phyloP scores from a whole-genome alignment of 306 rosid species.

The Arachis hypogaea region DNA sequence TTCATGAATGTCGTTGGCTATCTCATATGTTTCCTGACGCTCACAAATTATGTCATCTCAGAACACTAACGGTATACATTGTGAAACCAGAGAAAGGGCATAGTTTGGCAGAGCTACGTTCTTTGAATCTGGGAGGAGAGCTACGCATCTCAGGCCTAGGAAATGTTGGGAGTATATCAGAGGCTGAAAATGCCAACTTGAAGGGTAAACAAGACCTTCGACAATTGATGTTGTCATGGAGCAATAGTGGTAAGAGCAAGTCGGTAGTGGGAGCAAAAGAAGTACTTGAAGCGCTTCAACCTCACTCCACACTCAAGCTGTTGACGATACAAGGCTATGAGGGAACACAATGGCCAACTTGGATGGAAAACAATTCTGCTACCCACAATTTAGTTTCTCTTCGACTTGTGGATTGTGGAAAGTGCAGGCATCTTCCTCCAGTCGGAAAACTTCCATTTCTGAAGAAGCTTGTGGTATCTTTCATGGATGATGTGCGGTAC shows the following conservation, averaged over 20 bases:
- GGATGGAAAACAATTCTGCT: background rate
- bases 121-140: background rate
- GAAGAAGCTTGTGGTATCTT: too few relatives aligned
- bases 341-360: background rate
- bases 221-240: background rate
- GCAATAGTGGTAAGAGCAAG: background rate
- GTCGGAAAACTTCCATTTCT: too few relatives aligned
- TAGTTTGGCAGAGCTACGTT: background rate
- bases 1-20: background rate
- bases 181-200: slow-evolving; percentile 13
- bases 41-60: slow-evolving; percentile 1
- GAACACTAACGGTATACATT: background rate
- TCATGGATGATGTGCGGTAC: too few relatives aligned
- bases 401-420: too few relatives aligned
- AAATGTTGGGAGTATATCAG: background rate
- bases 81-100: background rate
- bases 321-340: background rate
- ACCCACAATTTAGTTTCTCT: background rate
- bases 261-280: too few relatives aligned
- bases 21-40: background rate
- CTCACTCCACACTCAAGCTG: too few relatives aligned
- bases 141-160: background rate
- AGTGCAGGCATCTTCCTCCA: too few relatives aligned
- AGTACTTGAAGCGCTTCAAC: too few relatives aligned
- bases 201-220: background rate